Evolutionary conservation across 1,139 yeast species (phyloP).

Genomic region (Magnusiomyces ingens): DNA sequence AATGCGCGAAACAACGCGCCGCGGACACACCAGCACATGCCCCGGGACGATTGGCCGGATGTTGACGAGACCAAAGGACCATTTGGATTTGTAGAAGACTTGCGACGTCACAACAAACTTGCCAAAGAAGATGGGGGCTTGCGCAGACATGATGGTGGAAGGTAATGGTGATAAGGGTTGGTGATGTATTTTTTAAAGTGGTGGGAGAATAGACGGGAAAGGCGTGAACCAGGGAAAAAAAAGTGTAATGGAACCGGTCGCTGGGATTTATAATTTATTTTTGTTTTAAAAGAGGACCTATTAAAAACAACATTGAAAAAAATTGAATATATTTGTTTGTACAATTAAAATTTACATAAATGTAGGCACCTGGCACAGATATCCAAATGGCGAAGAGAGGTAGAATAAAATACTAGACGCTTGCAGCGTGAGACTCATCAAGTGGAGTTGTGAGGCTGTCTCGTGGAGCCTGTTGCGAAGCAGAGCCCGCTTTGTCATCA

Average conservation of each 20-base stretch:
- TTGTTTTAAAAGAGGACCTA: too few relatives aligned
- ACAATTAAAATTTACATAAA: too few relatives aligned
- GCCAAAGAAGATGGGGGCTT: slow-evolving; percentile 19
- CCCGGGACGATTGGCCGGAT: slow-evolving; percentile 88
- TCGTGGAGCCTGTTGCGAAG: too few relatives aligned
- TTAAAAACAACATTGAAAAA: not conserved
- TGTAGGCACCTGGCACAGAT: too few relatives aligned
- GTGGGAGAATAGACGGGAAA: not conserved
- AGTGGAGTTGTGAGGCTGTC: too few relatives aligned
- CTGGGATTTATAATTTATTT: too few relatives aligned
- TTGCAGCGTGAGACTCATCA: too few relatives aligned
- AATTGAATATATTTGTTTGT: too few relatives aligned
- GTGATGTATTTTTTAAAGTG: too few relatives aligned
- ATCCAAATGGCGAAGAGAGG: too few relatives aligned
- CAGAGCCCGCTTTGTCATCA: too few relatives aligned
- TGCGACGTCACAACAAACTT: slow-evolving; percentile 50
- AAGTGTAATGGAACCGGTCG: not conserved
- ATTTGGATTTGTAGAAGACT: slow-evolving; percentile 35
- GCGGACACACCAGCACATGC: slow-evolving; percentile 81
- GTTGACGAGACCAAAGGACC: slow-evolving; percentile 76
- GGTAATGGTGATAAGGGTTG: not conserved
- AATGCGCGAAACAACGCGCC: slow-evolving; percentile 55
- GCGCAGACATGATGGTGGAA: not conserved
- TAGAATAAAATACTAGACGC: too few relatives aligned
- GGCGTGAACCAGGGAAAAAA: not conserved